A percentile compares a stretch with the other conserved stretches of the same genome.
Evolutionary conservation across 2,329 filamentous ascomycete genomes (phyloP).

Genomic region (Penicillium sp.): DNA sequence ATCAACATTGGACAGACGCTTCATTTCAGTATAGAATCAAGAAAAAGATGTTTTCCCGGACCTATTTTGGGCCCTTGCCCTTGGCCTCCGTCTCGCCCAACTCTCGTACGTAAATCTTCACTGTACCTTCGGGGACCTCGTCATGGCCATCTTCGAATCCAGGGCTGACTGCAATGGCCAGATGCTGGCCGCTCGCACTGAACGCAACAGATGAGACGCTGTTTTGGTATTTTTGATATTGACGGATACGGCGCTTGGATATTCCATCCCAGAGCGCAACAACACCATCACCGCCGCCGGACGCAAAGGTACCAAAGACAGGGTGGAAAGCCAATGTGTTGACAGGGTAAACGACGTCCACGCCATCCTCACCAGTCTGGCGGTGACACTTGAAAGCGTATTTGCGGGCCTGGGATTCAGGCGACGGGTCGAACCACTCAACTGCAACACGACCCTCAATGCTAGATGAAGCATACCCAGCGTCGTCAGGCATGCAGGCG

Average conservation of each 20-base stretch:
- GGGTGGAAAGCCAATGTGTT: conserved; percentile 89
- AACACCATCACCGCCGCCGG: conserved; percentile 83
- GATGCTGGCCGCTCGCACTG: conserved; percentile 70
- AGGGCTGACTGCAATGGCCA: conserved; percentile 79
- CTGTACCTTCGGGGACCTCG: conserved; percentile 67
- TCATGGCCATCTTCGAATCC: conserved; percentile 88
- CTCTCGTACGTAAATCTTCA: conserved; percentile 79
- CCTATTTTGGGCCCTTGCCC: conserved; percentile 71
- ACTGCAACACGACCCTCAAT: conserved; percentile 96
- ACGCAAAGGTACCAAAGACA: conserved; percentile 78
- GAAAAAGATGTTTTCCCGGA: conserved; percentile 6
- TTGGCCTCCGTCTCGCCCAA: conserved; percentile 85
- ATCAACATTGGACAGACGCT: conserved; percentile 18
- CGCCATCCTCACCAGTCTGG: conserved; percentile 62
- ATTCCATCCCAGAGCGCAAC: conserved; percentile 93
- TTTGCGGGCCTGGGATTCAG: conserved; percentile 84
- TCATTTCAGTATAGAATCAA: conserved; percentile 13
- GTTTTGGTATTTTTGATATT: conserved; percentile 81
- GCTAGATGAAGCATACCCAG: conserved; percentile 84
- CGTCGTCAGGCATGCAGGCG: conserved; percentile 94
- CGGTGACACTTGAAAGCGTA: conserved; percentile 99
- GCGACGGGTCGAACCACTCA: conserved; percentile 92
- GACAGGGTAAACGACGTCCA: conserved; percentile 86
- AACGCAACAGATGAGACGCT: conserved; percentile 78
- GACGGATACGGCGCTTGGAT: conserved; percentile 82